A percentile compares a stretch with the other conserved stretches of the same genome.
Evolutionary conservation across 106 monocot species (phyloP).

Genomic region (Hemerocallis citrina): DNA sequence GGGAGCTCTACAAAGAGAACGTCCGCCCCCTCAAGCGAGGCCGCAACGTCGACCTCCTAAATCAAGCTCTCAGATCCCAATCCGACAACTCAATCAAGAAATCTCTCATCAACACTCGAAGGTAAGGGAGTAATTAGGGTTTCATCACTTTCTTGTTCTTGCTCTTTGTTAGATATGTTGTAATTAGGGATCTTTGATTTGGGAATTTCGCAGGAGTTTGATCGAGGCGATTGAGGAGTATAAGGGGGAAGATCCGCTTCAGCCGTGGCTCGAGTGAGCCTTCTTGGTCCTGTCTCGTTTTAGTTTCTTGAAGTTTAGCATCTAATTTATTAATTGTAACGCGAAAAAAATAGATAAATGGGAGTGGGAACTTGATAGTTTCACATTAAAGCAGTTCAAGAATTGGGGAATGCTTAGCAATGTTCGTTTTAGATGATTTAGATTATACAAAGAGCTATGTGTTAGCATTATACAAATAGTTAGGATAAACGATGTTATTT

Average conservation of each 20-base stretch:
- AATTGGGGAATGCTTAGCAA: too few relatives aligned
- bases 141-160: background rate
- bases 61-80: conserved; percentile 64
- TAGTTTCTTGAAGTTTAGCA: background rate
- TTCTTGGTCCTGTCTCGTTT: too few relatives aligned
- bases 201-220: conserved; percentile 35
- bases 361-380: too few relatives aligned
- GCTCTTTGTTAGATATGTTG: background rate
- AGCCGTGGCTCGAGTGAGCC: conserved; percentile 82
- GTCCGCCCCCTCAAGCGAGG: conserved; percentile 88
- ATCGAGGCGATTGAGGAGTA: conserved; percentile 87
- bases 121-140: too few relatives aligned
- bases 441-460: too few relatives aligned
- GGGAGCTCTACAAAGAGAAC: conserved; percentile 99
- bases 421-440: too few relatives aligned
- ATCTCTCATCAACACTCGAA: conserved; percentile 52
- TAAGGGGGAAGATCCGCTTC: conserved; percentile 80
- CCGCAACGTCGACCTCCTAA: conserved; percentile 69
- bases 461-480: too few relatives aligned
- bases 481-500: too few relatives aligned
- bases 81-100: conserved; percentile 29
- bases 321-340: too few relatives aligned
- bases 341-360: too few relatives aligned
- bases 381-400: too few relatives aligned
- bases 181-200: background rate